Conservation (phyloP, 768 basidiomycete genomes). For the Cyclocybe aegerita region DNA sequence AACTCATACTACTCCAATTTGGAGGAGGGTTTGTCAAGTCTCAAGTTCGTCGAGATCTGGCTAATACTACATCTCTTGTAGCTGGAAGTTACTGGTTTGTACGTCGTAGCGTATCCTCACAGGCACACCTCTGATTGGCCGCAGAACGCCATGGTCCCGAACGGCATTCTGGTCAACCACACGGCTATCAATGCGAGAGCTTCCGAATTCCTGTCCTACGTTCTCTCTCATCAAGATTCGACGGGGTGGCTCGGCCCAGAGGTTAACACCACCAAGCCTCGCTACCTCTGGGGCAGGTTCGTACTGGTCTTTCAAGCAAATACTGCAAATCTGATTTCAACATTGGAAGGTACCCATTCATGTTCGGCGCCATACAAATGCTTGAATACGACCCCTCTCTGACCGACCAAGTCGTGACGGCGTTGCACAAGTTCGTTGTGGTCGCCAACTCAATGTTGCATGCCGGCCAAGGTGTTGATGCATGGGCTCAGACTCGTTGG, state of each 20-base stretch:
- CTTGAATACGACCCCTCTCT: slow-evolving; percentile 44
- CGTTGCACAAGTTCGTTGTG: slow-evolving; percentile 51
- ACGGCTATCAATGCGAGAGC: slow-evolving; percentile 46
- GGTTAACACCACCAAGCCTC: slow-evolving; percentile 50
- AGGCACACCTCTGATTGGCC: background rate
- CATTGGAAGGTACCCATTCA: slow-evolving; percentile 47
- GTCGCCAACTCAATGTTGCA: slow-evolving; percentile 56
- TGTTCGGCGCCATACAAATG: slow-evolving; percentile 61
- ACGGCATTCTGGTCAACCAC: slow-evolving; percentile 46
- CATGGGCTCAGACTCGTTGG: slow-evolving; percentile 56
- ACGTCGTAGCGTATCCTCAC: slow-evolving; percentile 17
- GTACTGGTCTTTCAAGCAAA: background rate
- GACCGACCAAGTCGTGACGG: slow-evolving; percentile 43
- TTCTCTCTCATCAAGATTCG: slow-evolving; percentile 49
- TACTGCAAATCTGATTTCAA: background rate
- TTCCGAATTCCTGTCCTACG: slow-evolving; percentile 47
- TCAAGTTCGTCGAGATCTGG: background rate
- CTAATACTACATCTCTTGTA: slow-evolving; percentile 13
- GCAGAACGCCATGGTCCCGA: slow-evolving; percentile 53
- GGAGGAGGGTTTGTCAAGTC: slow-evolving; percentile 34
- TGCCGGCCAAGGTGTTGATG: slow-evolving; percentile 49
- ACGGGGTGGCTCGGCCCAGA: slow-evolving; percentile 60
- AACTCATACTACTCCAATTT: slow-evolving; percentile 38
- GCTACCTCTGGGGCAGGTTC: slow-evolving; percentile 54
- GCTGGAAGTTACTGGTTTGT: slow-evolving; percentile 64